Conservation (phyloP, 352 stramenopile species). For the Pythium apleroticum region DNA sequence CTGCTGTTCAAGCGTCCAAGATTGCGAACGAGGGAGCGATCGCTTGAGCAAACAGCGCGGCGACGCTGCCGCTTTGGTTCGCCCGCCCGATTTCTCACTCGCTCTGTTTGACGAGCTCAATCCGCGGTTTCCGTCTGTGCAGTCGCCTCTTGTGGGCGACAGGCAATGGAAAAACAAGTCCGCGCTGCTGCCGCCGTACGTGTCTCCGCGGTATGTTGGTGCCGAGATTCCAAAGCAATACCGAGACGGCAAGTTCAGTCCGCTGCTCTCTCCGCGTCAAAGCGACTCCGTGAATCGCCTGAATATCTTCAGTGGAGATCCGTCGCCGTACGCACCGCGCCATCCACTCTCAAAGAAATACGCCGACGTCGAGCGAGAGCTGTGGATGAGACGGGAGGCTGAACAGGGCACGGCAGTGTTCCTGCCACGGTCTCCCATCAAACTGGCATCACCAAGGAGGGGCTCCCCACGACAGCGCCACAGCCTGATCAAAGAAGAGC, state of each 20-base stretch:
- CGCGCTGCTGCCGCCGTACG: constrained; percentile 42
- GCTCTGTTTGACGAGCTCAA: constrained; percentile 52
- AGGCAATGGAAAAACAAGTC: constrained; percentile 59
- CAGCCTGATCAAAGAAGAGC: constrained; percentile 28
- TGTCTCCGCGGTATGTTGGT: constrained; percentile 52
- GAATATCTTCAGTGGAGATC: constrained; percentile 31
- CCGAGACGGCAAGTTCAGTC: constrained; percentile 51
- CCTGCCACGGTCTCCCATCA: constrained; percentile 9
- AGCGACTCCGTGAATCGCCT: constrained; percentile 51
- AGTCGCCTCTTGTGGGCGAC: constrained; percentile 37
- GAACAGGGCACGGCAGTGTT: constrained; percentile 2
- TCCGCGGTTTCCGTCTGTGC: constrained; percentile 61
- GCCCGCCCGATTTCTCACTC: constrained; percentile 14
- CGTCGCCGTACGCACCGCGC: constrained; percentile 13
- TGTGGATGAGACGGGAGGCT: constrained; percentile 17
- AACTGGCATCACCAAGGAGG: not conserved
- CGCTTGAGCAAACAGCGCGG: not conserved
- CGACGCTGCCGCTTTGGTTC: not conserved
- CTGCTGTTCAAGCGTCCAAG: not conserved
- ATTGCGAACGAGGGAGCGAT: not conserved
- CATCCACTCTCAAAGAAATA: constrained; percentile 34
- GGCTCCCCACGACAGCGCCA: constrained; percentile 16
- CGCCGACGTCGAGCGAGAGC: constrained; percentile 23
- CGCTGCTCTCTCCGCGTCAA: constrained; percentile 46
- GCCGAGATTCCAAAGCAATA: constrained; percentile 56